Evolutionary conservation across 768 basidiomycete genomes (phyloP), one percentile per base, ranked within the genome.

Genomic region (Tylopilus vinaceipallidus): DNA sequence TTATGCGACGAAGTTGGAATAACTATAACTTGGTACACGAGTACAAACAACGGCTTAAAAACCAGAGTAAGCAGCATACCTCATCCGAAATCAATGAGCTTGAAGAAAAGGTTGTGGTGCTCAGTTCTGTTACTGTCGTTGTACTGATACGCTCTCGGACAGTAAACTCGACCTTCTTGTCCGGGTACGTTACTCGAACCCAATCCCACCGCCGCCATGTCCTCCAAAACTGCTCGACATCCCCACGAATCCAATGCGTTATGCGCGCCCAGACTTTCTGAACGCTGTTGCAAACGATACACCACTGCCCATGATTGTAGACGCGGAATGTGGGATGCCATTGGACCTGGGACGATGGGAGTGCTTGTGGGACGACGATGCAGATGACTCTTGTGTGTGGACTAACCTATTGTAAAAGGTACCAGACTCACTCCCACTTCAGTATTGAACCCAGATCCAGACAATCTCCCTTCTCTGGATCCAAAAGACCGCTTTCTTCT

Each of bases 261-360:
- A 97, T 66, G 87, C 91, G 14, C 80, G 81, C 17, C 88, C 91
- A 6, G 89, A 89, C 58, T 95, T 93, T 58, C 78, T 95, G 30
- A 81, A 89, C 53, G 78, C 84, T 6, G 72, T 97, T 32, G 87
- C 89, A 0, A 82, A 84, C 45, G 90, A 91, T 41, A 82, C 84
- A 11, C 87, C 89, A 0, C 66, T 97, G 17, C 95, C 97, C 0
- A 94, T 98, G 91, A 87, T 98, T 56, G 87, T 98, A 2, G 97
- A 99, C 59, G 91, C 91, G 1, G 97, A 99, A 66, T 87, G 86
- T 57, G 97, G 97, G 0, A 95, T 99, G 94, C 94, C 95, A 0
- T 70, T 99, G 22, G 91, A 98, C 65, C 72, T 95, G 40, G 86
- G 88, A 16, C 80, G 78, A 47, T 94, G 84, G 78, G 85, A 87